phyloP scores from a whole-genome alignment of 495 filamentous ascomycete species.

The Trichoderma asperelloides region DNA sequence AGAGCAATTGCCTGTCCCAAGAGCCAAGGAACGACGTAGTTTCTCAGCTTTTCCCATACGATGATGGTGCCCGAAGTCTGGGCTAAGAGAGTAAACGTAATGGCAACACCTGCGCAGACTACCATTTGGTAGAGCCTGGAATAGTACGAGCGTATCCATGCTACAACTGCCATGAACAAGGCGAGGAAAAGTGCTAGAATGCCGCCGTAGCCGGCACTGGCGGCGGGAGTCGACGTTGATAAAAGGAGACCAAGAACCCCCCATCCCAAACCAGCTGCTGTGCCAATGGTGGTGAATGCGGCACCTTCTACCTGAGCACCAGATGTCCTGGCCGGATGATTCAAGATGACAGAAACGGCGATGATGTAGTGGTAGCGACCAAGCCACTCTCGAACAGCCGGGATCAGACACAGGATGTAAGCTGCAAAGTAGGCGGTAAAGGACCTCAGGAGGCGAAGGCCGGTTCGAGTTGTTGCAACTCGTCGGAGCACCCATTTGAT shows the following conservation, averaged over 20 bases:
- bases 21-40: conserved; percentile 49
- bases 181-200: conserved; percentile 43
- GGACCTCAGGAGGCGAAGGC: conserved; percentile 41
- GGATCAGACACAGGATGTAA: conserved; percentile 46
- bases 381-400: conserved; percentile 32
- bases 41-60: conserved; percentile 37
- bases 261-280: conserved; percentile 47
- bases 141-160: conserved; percentile 43
- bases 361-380: conserved; percentile 46
- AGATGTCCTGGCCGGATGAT: conserved; percentile 44
- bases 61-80: conserved; percentile 30
- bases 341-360: conserved; percentile 42
- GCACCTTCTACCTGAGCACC: conserved; percentile 49
- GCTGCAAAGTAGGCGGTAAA: conserved; percentile 45
- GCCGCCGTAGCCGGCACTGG: conserved; percentile 41
- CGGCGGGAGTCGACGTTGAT: conserved; percentile 35
- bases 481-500: conserved; percentile 23
- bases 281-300: conserved; percentile 42
- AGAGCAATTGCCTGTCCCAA: conserved; percentile 44
- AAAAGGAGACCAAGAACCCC: conserved; percentile 45
- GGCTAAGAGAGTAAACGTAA: conserved; percentile 43
- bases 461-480: conserved; percentile 34
- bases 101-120: conserved; percentile 45
- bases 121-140: conserved; percentile 45
- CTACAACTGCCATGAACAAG: conserved; percentile 41